phyloP scores from a whole-genome alignment of 129 eudicot genomes.

The Centrapalus pauciflorus region DNA sequence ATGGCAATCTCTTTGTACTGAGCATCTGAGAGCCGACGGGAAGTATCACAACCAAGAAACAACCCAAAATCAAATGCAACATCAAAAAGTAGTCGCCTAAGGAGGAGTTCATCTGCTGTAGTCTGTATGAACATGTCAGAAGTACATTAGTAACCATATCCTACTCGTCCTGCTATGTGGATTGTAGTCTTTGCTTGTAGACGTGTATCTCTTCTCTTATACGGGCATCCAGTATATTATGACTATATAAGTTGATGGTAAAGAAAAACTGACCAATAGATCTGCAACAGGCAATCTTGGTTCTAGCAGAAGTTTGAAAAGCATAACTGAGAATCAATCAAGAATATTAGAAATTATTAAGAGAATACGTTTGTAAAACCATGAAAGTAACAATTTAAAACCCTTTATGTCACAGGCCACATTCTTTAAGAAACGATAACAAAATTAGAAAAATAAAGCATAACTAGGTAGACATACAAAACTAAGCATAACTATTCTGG shows the following conservation, averaged over 20 bases:
- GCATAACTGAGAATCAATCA: slow-evolving; percentile 44
- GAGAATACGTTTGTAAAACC: background rate
- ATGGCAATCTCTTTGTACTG: slow-evolving; percentile 33
- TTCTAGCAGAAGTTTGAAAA: slow-evolving; percentile 70
- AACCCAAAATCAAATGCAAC: slow-evolving; percentile 47
- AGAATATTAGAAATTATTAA: slow-evolving; percentile 7
- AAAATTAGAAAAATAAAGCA: background rate
- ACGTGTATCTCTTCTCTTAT: background rate
- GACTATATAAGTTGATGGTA: slow-evolving; percentile 6
- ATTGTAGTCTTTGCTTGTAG: background rate
- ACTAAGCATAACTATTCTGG: background rate
- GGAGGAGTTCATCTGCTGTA: slow-evolving; percentile 41
- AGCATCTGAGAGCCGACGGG: slow-evolving; percentile 30
- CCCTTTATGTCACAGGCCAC: background rate
- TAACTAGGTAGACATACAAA: background rate
- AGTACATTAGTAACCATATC: slow-evolving; percentile 6
- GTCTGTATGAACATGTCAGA: slow-evolving; percentile 37
- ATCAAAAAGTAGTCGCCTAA: slow-evolving; percentile 42
- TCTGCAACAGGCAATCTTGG: slow-evolving; percentile 52
- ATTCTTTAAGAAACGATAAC: background rate
- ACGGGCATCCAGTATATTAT: background rate
- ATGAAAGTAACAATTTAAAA: background rate
- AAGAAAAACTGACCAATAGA: slow-evolving; percentile 51
- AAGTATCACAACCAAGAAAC: slow-evolving; percentile 35
- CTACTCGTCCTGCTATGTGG: slow-evolving; percentile 3